Base-by-base conservation (phyloP, 805 yeast species). In the Sugiyamaella mastotermitis region DNA sequence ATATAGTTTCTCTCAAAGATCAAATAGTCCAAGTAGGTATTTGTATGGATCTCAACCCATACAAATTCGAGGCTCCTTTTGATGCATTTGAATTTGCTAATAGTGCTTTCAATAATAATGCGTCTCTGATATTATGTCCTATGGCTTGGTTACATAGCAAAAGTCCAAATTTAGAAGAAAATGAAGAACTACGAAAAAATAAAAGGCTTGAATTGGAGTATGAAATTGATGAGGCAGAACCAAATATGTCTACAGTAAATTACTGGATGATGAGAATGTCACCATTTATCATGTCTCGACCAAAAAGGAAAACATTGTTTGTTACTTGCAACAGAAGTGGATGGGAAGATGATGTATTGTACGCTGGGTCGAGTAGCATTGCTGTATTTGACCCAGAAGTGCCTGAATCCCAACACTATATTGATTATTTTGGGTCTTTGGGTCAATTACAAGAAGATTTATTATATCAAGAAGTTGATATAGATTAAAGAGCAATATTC, bases 31-130 rank as follows among this genome's bases (percentile, higher is more conserved):
- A 78, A 23, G 66, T 88, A 38, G 97, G 96, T 0, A 86, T 88
- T 4, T 88, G 97, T 56, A 88, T 88, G 97, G 97, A 88, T 61
- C 58, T 88, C 45, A 87, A 84, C 56, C 95, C 96, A 0, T 82
- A 83, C 57, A 69, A 83, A 55, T 88, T 88, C 57, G 66, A 73
- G 46, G 86, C 95, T 1, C 87, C 94, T 1, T 87, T 85, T 60
- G 65, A 70, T 25, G 68, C 65, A 18, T 85, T 72, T 54, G 97
- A 88, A 57, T 84, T 83, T 58, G 70, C 88, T 0, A 56, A 60
- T 20, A 66, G 67, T 37, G 76, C 83, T 42, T 53, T 63, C 15
- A 49, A 58, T 0, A 68, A 76, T 31, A 51, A 64, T 8, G 73
- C 75, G 0, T 67, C 73, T 23, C 59, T 88, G 40, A 66, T 84